Evolutionary conservation across 2,329 filamentous ascomycete species (phyloP).

Genomic region (Verticillium nonalfalfae): DNA sequence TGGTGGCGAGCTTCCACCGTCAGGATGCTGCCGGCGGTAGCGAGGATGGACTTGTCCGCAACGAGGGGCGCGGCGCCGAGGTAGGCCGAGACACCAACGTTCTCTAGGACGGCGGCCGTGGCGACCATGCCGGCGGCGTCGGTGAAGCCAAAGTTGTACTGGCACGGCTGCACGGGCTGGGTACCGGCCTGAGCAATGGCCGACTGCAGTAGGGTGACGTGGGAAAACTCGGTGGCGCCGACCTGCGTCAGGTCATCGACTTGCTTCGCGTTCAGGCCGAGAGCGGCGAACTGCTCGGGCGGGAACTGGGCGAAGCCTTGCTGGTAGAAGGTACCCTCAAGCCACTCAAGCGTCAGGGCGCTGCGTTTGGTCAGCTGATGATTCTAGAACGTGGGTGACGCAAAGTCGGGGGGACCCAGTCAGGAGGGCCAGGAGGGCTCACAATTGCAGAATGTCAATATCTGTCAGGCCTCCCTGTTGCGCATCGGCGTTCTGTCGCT

Average conservation of each 20-base stretch:
- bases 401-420: not conserved
- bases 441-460: constrained; percentile 54
- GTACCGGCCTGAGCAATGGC: constrained; percentile 57
- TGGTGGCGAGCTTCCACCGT: constrained; percentile 70
- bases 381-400: too few species aligned
- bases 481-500: constrained; percentile 43
- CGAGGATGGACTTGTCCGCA: constrained; percentile 51
- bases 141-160: constrained; percentile 66
- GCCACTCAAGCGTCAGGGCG: constrained; percentile 67
- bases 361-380: constrained; percentile 24
- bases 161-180: constrained; percentile 61
- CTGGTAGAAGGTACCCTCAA: constrained; percentile 67
- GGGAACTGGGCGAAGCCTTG: constrained; percentile 64
- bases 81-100: constrained; percentile 67
- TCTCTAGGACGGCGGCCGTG: constrained; percentile 65
- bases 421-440: constrained; percentile 24
- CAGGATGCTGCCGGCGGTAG: constrained; percentile 62
- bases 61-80: constrained; percentile 65
- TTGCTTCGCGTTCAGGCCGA: constrained; percentile 49
- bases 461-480: constrained; percentile 41
- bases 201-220: constrained; percentile 53
- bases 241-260: constrained; percentile 34
- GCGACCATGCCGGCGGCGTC: constrained; percentile 61
- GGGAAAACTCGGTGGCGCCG: constrained; percentile 23
- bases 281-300: constrained; percentile 55